Base-by-base conservation (phyloP, 495 filamentous ascomycete genomes). In the Darksidea phi region DNA sequence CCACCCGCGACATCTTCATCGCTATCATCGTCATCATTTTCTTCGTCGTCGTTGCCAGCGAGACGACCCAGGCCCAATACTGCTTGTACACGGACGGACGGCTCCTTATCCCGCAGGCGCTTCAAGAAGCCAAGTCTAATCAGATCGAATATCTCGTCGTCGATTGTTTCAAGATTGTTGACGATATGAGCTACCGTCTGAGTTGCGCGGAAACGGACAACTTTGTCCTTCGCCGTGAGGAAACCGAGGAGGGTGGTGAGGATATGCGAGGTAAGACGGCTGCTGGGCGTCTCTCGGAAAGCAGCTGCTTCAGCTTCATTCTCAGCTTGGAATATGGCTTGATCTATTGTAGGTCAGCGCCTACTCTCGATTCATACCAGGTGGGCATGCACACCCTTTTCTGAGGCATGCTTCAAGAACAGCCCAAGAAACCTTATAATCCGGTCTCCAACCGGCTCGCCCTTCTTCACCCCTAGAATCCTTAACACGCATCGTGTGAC, bases 1-100 rank as follows among this genome's bases (percentile, higher is more conserved):
- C 86, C 86, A 15, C 76, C 78, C 2, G 73, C 84, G 25, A 60
- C 60, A n/a, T 70, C 64, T 6, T 72, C 70, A 45, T 87, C 84
- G 43, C 85, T 79, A n/a, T 80, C 80, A 57, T 89, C 87, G 28
- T 73, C 73, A 4, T 69, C 64, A 24, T 70, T 43, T 1, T 63
- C 61, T 28, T 62, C 60, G 7, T 84, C 80, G 54, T 88, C 84
- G 68, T 95, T 91, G 6, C 86, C 89, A 1, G 89, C 91, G 6
- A 97, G 76, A 37, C 91, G 80, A 20, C 88, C 89, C 17, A 99
- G 79, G 6, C 90, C 91, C 58, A 95, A 79, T 6, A 95, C 93
- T n/a, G 94, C 95, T 73, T 99, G 94, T 11, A 93, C 88, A 36
- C 94, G 83, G 12, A 99, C 88, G 67, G 89, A 87, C 0, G 89